These are phyloP conservation scores for Fusarium decemcellulare DNA, from an alignment of 2,329 filamentous ascomycete species.

Conservation along the genomic window DNA sequence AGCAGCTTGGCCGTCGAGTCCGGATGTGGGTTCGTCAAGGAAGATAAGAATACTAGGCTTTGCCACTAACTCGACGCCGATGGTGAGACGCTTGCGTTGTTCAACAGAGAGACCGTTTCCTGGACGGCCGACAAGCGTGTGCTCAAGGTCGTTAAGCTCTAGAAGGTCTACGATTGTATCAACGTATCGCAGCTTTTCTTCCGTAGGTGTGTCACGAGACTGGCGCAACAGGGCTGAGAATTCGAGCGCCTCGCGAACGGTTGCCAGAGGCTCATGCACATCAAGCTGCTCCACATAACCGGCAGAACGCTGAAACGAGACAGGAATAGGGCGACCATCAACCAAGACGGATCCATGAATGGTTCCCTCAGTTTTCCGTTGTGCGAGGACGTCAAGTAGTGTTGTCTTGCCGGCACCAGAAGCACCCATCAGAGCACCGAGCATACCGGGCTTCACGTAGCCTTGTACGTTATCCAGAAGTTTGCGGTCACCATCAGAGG, in stretches of 20 bases:
- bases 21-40: not conserved
- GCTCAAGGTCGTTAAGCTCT: not conserved
- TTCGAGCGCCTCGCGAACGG: slow-evolving; percentile 74
- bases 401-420: slow-evolving; percentile 92
- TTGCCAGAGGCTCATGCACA: slow-evolving; percentile 83
- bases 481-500: slow-evolving; percentile 72
- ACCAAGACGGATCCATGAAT: slow-evolving; percentile 83
- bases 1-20: not conserved
- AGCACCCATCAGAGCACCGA: slow-evolving; percentile 77
- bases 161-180: not conserved
- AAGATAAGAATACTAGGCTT: slow-evolving; percentile 60
- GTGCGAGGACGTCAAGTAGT: slow-evolving; percentile 84
- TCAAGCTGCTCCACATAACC: slow-evolving; percentile 94
- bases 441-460: slow-evolving; percentile 80
- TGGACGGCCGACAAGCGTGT: not conserved
- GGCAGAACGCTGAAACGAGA: slow-evolving; percentile 87
- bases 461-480: slow-evolving; percentile 79
- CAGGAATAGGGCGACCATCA: slow-evolving; percentile 74
- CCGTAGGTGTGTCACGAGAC: not conserved
- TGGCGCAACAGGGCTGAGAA: not conserved
- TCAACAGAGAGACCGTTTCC: slow-evolving; percentile 16
- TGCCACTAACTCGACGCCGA: slow-evolving; percentile 69
- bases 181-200: not conserved
- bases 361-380: slow-evolving; percentile 88
- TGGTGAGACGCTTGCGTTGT: slow-evolving; percentile 64